A percentile compares a stretch with the other conserved stretches of the same genome.
phyloP scores from a whole-genome alignment of 2,329 filamentous ascomycete species.

The Aspergillus eucalypticola region DNA sequence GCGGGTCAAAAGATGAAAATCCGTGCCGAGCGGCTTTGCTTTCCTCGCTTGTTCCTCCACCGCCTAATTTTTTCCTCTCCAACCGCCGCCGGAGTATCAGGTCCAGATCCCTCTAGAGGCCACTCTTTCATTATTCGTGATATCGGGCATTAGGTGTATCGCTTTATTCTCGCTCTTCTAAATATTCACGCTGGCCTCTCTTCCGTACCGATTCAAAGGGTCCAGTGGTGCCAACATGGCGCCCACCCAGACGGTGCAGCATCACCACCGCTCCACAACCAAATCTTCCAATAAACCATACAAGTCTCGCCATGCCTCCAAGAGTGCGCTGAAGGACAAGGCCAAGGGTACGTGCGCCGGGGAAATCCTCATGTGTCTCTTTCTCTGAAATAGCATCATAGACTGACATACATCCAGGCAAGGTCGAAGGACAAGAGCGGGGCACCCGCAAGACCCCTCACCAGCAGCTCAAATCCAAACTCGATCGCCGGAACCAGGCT shows the following conservation, averaged over 20 bases:
- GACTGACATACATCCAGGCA: conserved; percentile 57
- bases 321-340: conserved; percentile 79
- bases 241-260: conserved; percentile 55
- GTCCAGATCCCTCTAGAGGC: conserved; percentile 3
- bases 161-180: conserved; percentile 10
- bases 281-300: conserved; percentile 86
- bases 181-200: conserved; percentile 47
- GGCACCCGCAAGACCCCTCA: conserved; percentile 82
- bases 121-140: conserved; percentile 13
- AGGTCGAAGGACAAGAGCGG: conserved; percentile 70
- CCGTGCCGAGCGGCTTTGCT: conserved; percentile 5
- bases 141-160: conserved; percentile 13
- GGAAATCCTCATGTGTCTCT: neutral
- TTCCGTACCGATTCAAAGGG: conserved; percentile 87
- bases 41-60: conserved; percentile 31
- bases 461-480: conserved; percentile 96
- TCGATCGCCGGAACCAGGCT: conserved; percentile 91
- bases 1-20: conserved; percentile 15
- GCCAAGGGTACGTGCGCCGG: conserved; percentile 67
- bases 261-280: conserved; percentile 91
- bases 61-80: conserved; percentile 36
- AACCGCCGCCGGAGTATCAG: conserved; percentile 19
- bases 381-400: neutral
- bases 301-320: conserved; percentile 89
- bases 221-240: conserved; percentile 68